Conservation (phyloP, 1,284 basidiomycete genomes). For the Mycena sp. region DNA sequence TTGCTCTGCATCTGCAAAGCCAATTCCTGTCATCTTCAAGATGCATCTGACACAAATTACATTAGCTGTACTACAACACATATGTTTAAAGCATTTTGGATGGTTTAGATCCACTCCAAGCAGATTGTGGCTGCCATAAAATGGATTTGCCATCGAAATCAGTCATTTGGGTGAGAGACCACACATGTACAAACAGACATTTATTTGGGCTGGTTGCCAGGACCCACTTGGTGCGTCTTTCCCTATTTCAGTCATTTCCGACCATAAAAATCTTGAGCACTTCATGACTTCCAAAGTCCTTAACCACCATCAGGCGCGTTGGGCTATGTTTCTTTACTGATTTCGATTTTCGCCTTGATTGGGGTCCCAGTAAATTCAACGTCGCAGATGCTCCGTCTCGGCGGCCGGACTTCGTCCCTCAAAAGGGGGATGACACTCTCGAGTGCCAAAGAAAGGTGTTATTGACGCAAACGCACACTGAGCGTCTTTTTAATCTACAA, state of each 20-base stretch:
- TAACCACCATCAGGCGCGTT: constrained; percentile 50
- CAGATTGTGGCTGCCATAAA: no score
- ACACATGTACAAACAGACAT: no score
- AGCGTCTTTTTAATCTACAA: constrained; percentile 31
- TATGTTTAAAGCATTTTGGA: no score
- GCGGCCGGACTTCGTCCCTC: constrained; percentile 43
- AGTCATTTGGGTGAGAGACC: no score
- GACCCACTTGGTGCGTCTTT: not conserved
- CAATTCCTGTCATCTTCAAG: no score
- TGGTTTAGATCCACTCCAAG: no score
- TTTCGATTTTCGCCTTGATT: constrained; percentile 49
- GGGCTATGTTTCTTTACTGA: constrained; percentile 50
- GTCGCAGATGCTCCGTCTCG: constrained; percentile 48
- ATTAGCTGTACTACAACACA: no score
- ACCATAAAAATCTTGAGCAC: constrained; percentile 51
- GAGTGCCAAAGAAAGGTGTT: constrained; percentile 30
- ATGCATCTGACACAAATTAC: no score
- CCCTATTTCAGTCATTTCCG: constrained; percentile 39
- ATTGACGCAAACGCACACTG: constrained; percentile 37
- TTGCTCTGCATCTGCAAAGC: no score
- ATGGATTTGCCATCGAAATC: no score
- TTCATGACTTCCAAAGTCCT: constrained; percentile 44
- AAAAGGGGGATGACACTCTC: constrained; percentile 44
- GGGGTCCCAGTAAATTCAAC: constrained; percentile 38
- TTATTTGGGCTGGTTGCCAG: no score